Evolutionary conservation across 2,329 filamentous ascomycete species (phyloP).

Genomic region (Penicillium sp.): DNA sequence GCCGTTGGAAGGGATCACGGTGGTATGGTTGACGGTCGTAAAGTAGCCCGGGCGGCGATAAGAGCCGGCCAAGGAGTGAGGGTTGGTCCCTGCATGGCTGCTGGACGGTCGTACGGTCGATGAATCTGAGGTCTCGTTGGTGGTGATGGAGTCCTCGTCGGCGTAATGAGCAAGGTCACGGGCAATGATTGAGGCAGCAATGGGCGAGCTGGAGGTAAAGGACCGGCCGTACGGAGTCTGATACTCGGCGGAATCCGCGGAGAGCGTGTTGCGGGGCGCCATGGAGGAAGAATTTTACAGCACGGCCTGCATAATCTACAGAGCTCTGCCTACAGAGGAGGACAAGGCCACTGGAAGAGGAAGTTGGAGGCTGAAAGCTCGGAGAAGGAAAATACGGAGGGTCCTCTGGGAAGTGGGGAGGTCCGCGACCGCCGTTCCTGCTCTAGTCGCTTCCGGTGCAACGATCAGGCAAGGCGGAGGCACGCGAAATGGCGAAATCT

Average conservation of each 20-base stretch:
- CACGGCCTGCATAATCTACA: slow-evolving; percentile 1
- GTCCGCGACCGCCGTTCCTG: not conserved
- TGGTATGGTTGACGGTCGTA: slow-evolving; percentile 67
- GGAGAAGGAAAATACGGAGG: slow-evolving; percentile 5
- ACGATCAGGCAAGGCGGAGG: not conserved
- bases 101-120: slow-evolving; percentile 44
- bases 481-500: not conserved
- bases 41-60: slow-evolving; percentile 79
- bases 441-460: not conserved
- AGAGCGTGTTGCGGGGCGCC: slow-evolving; percentile 30
- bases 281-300: slow-evolving; percentile 14
- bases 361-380: slow-evolving; percentile 2
- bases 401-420: slow-evolving; percentile 5
- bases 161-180: slow-evolving; percentile 65
- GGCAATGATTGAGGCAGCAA: slow-evolving; percentile 65
- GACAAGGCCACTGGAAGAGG: not conserved
- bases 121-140: slow-evolving; percentile 40
- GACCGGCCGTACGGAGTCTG: slow-evolving; percentile 38
- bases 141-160: slow-evolving; percentile 52
- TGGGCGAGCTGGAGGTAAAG: slow-evolving; percentile 61
- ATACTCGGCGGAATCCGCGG: slow-evolving; percentile 28
- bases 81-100: slow-evolving; percentile 36
- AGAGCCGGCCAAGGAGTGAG: slow-evolving; percentile 57
- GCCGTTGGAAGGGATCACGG: slow-evolving; percentile 57
- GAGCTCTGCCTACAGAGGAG: not conserved